Evolutionary conservation across 108 stramenopile genomes (phyloP).

Genomic region (Phaeodactylum tricornutum): DNA sequence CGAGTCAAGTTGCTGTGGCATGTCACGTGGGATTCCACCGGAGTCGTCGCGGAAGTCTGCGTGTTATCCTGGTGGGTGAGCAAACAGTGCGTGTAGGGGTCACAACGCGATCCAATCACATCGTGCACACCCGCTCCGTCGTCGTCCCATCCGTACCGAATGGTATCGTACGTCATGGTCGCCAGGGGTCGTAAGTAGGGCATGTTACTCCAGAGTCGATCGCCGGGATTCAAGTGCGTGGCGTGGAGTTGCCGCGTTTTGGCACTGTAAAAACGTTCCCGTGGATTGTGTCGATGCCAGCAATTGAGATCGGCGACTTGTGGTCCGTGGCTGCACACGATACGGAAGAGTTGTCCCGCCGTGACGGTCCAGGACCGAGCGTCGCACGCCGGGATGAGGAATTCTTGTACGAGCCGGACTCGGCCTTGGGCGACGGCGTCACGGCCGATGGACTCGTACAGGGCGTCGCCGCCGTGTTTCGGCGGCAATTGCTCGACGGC

Average conservation of each 20-base stretch:
- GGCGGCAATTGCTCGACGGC: constrained; percentile 32
- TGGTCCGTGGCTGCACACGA: constrained; percentile 36
- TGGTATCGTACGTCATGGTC: constrained; percentile 41
- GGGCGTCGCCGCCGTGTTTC: constrained; percentile 24
- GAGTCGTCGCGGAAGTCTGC: no score
- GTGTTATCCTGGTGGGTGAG: constrained; percentile 36
- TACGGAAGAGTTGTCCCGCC: constrained; percentile 37
- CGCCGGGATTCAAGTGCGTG: constrained; percentile 39
- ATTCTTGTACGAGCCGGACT: constrained; percentile 15
- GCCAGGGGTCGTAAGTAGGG: constrained; percentile 43
- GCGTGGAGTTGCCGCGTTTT: constrained; percentile 55
- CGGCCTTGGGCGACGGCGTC: constrained; percentile 18
- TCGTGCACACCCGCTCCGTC: constrained; percentile 57
- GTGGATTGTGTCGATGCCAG: constrained; percentile 22
- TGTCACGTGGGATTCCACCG: constrained; percentile 22
- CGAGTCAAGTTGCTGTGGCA: constrained; percentile 51
- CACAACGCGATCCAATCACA: constrained; percentile 47
- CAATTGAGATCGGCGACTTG: constrained; percentile 61
- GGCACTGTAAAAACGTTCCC: constrained; percentile 40
- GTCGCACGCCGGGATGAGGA: constrained; percentile 32
- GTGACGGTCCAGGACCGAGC: constrained; percentile 31
- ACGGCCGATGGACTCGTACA: constrained; percentile 26
- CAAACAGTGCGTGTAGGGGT: constrained; percentile 49
- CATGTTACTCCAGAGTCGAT: constrained; percentile 44
- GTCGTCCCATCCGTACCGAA: constrained; percentile 46